Conservation (phyloP, 306 rosid genomes). For the Delonix regia region DNA sequence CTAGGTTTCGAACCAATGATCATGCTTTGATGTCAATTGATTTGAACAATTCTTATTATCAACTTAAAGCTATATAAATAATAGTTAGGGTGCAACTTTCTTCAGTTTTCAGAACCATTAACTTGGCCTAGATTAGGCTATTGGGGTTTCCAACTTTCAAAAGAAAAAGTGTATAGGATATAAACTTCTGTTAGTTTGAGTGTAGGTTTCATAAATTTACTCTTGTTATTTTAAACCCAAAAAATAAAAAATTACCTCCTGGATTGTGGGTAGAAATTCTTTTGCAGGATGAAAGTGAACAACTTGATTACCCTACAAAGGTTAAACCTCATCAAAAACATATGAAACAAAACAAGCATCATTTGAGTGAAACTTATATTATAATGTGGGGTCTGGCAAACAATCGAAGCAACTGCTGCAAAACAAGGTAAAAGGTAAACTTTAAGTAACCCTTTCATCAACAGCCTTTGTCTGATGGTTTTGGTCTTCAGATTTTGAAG, state of each 20-base stretch:
- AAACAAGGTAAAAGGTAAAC: neutral
- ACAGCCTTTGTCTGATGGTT: slow-evolving; percentile 42
- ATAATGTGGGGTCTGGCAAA: neutral
- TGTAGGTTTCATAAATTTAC: neutral
- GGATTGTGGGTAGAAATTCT: slow-evolving; percentile 48
- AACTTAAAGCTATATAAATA: too few species aligned
- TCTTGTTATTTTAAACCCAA: neutral
- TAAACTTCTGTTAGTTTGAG: too few species aligned
- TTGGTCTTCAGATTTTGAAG: slow-evolving; percentile 39
- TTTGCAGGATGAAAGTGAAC: slow-evolving; percentile 56
- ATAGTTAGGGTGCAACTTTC: too few species aligned
- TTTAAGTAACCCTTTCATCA: slow-evolving; percentile 52
- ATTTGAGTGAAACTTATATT: slow-evolving; percentile 8
- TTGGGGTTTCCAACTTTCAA: too few species aligned
- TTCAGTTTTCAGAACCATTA: too few species aligned
- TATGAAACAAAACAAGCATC: neutral
- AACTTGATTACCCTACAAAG: slow-evolving; percentile 55
- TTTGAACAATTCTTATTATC: too few species aligned
- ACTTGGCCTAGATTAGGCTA: too few species aligned
- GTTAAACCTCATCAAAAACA: neutral
- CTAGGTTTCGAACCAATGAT: too few species aligned
- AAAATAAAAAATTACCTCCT: slow-evolving; percentile 45
- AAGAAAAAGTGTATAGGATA: too few species aligned
- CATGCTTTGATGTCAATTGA: too few species aligned
- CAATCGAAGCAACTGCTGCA: neutral